These are phyloP conservation scores for Epichloe amarillans DNA, from an alignment of 2,329 filamentous ascomycete genomes.

Conservation along the genomic window DNA sequence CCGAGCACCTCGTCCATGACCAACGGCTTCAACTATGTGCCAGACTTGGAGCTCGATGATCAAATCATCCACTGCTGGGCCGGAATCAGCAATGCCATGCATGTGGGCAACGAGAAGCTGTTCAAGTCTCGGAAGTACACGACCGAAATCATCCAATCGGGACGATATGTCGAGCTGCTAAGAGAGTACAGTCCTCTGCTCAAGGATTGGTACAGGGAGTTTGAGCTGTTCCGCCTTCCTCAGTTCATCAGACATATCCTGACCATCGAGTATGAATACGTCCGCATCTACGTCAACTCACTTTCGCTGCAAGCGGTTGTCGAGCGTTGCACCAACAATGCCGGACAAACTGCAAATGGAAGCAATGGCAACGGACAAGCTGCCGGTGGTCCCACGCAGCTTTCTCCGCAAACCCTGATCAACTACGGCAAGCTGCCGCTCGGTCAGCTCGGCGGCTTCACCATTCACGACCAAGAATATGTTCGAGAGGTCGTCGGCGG, in stretches of 20 bases:
- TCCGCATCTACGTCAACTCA: constrained; percentile 88
- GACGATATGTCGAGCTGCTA: constrained; percentile 69
- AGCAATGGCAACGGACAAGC: constrained; percentile 21
- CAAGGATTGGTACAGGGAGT: constrained; percentile 65
- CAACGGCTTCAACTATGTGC: constrained; percentile 51
- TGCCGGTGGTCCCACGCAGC: constrained; percentile 13
- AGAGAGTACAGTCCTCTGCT: constrained; percentile 71
- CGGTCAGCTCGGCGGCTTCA: constrained; percentile 49
- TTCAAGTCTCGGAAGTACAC: constrained; percentile 83
- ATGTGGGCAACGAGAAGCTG: constrained; percentile 74
- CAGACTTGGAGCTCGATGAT: constrained; percentile 52
- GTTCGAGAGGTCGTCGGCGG: constrained; percentile 67
- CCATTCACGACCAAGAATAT: constrained; percentile 56
- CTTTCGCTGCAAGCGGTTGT: constrained; percentile 89
- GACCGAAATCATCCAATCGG: constrained; percentile 74
- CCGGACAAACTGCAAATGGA: constrained; percentile 30
- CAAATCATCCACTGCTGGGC: constrained; percentile 82
- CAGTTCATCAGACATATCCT: constrained; percentile 62
- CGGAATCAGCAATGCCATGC: constrained; percentile 84
- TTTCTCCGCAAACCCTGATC: constrained; percentile 52
- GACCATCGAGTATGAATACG: constrained; percentile 90
- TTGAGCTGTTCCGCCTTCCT: constrained; percentile 62
- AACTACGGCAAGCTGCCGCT: constrained; percentile 52
- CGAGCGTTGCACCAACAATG: constrained; percentile 75
- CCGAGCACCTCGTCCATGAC: constrained; percentile 46